Percentiles rank a stretch among this genome's conserved stretches.
These are phyloP conservation scores for Phytopythium ostracodes DNA, from an alignment of 352 stramenopile species.

Conservation along the genomic window DNA sequence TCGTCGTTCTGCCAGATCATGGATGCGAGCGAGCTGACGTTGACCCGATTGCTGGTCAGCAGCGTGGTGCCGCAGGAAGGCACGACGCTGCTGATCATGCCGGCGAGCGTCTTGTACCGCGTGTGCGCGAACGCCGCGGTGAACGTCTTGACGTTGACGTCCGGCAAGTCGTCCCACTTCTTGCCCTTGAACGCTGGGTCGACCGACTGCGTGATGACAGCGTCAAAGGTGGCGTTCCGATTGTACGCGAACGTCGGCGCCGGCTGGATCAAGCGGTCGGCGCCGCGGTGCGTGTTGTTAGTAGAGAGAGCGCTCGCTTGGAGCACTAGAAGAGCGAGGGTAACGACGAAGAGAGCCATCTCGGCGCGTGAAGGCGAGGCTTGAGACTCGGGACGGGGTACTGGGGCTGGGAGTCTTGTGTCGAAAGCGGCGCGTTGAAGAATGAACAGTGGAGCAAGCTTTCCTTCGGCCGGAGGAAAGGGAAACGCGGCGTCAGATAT, in stretches of 20 bases:
- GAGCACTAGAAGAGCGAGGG: not conserved
- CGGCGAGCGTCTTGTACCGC: slow-evolving; percentile 17
- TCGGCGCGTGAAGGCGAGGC: not conserved
- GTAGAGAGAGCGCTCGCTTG: not conserved
- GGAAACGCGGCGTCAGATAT: not conserved
- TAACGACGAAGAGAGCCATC: not conserved
- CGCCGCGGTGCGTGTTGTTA: not conserved
- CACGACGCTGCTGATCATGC: slow-evolving; percentile 20
- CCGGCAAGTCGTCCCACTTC: slow-evolving; percentile 17
- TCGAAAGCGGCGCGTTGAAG: not conserved
- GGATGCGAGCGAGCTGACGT: slow-evolving; percentile 18
- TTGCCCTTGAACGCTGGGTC: slow-evolving; percentile 14
- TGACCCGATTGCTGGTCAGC: slow-evolving; percentile 12
- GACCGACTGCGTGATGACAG: slow-evolving; percentile 6
- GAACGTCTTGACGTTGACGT: slow-evolving; percentile 25
- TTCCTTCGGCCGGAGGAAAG: not conserved
- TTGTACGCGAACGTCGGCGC: slow-evolving; percentile 10
- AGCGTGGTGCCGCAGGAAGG: slow-evolving; percentile 10
- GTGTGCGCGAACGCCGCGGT: slow-evolving; percentile 15
- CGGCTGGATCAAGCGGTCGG: not conserved
- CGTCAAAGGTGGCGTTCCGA: slow-evolving; percentile 11
- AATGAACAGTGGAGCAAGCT: not conserved
- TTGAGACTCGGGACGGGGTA: not conserved
- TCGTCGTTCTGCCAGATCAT: slow-evolving; percentile 17
- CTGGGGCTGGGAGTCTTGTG: too few relatives aligned